Evolutionary conservation across 176 grass and related monocot species (phyloP).

Genomic region (Oryza rufipogon): DNA sequence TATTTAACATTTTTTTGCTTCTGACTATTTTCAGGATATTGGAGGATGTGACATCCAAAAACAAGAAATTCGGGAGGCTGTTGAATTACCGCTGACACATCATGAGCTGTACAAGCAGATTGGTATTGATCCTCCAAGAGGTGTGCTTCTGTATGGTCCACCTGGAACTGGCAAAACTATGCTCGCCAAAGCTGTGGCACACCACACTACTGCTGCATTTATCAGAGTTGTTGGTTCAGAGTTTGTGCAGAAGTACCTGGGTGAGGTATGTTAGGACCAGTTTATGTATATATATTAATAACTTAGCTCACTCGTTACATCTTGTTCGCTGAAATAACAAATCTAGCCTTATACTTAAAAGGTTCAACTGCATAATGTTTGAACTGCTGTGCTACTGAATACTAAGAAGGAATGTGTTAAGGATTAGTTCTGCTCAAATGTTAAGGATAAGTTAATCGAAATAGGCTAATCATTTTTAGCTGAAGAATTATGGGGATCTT

Average conservation of each 20-base stretch:
- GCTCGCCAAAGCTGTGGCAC: slow-evolving; percentile 94
- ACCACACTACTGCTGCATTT: slow-evolving; percentile 95
- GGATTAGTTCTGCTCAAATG: slow-evolving; percentile 5
- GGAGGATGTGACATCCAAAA: slow-evolving; percentile 99
- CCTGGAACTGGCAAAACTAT: slow-evolving; percentile 97
- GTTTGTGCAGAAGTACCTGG: slow-evolving; percentile 97
- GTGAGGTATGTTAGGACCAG: slow-evolving; percentile 62
- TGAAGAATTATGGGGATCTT: background rate
- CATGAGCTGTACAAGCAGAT: slow-evolving; percentile 99
- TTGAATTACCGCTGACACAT: slow-evolving; percentile 89
- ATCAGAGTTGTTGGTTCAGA: slow-evolving; percentile 96
- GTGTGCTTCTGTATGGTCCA: slow-evolving; percentile 90
- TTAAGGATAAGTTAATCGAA: background rate
- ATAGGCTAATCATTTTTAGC: background rate
- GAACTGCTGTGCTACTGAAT: background rate
- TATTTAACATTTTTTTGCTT: background rate
- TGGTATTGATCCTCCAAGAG: slow-evolving; percentile 95
- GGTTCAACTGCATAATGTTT: background rate
- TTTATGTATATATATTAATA: background rate
- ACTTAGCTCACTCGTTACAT: background rate
- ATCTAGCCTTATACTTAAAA: background rate
- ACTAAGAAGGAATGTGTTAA: background rate
- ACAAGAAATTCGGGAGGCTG: slow-evolving; percentile 95
- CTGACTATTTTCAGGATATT: slow-evolving; percentile 78
- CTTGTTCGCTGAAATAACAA: slow-evolving; percentile 3